These are phyloP conservation scores for Edaphochlamys debaryana DNA, from an alignment of 139 green algal genomes.

Conservation along the genomic window DNA sequence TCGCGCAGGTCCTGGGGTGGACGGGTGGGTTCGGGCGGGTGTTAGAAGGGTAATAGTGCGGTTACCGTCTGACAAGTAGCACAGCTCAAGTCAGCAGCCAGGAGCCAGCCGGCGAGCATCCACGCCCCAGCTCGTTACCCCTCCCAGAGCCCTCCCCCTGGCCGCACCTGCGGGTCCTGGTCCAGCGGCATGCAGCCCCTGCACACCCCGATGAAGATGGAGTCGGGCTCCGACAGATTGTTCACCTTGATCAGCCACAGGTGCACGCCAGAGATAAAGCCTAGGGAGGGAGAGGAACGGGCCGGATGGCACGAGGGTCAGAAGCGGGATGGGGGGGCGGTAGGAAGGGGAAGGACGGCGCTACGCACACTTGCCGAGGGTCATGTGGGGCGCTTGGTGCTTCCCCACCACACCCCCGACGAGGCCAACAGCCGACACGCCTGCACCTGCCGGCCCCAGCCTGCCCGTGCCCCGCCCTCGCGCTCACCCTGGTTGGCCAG, in stretches of 20 bases:
- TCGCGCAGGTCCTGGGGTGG: slow-evolving; percentile 58
- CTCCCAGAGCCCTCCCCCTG: too few species aligned
- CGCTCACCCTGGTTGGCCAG: slow-evolving; percentile 56
- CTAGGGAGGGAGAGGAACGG: slow-evolving; percentile 10
- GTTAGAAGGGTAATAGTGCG: neutral
- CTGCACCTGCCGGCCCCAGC: too few species aligned
- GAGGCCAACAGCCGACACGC: too few species aligned
- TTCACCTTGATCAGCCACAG: slow-evolving; percentile 73
- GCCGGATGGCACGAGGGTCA: neutral
- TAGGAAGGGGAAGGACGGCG: too few species aligned
- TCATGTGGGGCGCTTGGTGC: too few species aligned
- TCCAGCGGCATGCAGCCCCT: slow-evolving; percentile 72
- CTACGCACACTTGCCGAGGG: too few species aligned
- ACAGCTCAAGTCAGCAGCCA: too few species aligned
- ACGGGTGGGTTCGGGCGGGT: neutral
- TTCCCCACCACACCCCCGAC: too few species aligned
- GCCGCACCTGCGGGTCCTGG: slow-evolving; percentile 63
- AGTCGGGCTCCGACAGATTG: slow-evolving; percentile 70
- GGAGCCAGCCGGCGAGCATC: too few species aligned
- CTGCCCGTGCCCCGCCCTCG: too few species aligned
- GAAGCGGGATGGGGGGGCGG: neutral
- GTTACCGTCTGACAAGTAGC: too few species aligned
- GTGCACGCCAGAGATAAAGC: slow-evolving; percentile 73
- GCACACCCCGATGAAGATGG: slow-evolving; percentile 75
- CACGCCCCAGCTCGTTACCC: too few species aligned